Conservation (phyloP, 148 eudicot genomes). For the Fagopyrum esculentum region DNA sequence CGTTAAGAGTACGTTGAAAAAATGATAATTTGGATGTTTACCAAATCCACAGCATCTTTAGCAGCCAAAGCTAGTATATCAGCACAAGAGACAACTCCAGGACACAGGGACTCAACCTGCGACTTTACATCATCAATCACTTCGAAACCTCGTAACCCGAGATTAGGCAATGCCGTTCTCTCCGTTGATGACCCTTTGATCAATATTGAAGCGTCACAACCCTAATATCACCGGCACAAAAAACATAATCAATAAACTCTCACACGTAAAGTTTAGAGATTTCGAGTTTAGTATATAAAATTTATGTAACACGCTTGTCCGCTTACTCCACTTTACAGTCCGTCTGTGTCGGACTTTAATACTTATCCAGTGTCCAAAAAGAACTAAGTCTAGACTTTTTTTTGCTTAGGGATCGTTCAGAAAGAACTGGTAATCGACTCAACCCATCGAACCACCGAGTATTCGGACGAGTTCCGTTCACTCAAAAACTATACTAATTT, state of each 20-base stretch:
- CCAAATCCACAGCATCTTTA: slow-evolving; percentile 68
- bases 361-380: no score
- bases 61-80: slow-evolving; percentile 78
- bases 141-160: slow-evolving; percentile 57
- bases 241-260: not conserved
- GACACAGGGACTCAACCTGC: slow-evolving; percentile 57
- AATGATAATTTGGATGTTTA: slow-evolving; percentile 13
- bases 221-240: slow-evolving; percentile 24
- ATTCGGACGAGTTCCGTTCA: no score
- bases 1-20: not conserved
- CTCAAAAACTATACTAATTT: no score
- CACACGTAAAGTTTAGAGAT: not conserved
- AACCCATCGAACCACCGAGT: no score
- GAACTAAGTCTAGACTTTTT: no score
- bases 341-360: no score
- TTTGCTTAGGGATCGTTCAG: no score
- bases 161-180: slow-evolving; percentile 42
- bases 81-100: slow-evolving; percentile 75
- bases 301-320: no score
- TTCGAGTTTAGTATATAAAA: no score
- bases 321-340: no score
- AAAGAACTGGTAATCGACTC: no score
- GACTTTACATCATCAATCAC: slow-evolving; percentile 70
- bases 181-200: slow-evolving; percentile 50
- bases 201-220: slow-evolving; percentile 69